Conservation (phyloP, 257 asterid genomes). For the Solanum sparsipilum region DNA sequence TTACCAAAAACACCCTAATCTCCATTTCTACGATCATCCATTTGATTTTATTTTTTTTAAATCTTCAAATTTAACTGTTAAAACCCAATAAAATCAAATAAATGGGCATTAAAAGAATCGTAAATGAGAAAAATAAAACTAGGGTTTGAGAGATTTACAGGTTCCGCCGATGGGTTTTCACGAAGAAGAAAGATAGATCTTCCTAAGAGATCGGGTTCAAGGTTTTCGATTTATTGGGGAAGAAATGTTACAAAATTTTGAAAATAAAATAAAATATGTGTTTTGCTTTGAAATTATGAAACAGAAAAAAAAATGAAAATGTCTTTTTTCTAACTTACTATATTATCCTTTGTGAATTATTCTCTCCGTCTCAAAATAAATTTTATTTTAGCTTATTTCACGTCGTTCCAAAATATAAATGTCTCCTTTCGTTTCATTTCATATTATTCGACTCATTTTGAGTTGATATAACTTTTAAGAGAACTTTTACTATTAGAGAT, state of each 20-base stretch:
- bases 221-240: neutral
- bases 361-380: neutral
- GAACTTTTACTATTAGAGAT: too few relatives aligned
- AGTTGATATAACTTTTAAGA: neutral
- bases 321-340: neutral
- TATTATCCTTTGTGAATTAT: neutral
- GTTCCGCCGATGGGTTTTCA: constrained; percentile 8
- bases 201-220: neutral
- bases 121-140: neutral
- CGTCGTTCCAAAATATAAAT: too few relatives aligned
- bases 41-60: neutral
- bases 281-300: neutral
- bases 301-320: neutral
- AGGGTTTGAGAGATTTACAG: constrained; percentile 33
- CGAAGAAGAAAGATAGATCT: neutral
- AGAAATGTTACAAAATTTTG: neutral
- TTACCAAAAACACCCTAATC: neutral
- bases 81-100: neutral
- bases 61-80: neutral
- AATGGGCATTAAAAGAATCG: neutral
- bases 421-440: neutral
- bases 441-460: neutral
- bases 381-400: neutral
- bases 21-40: neutral
- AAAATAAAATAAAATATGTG: neutral